Evolutionary conservation across 2,329 filamentous ascomycete species (phyloP).

Genomic region (Hirsutella minnesotensis): DNA sequence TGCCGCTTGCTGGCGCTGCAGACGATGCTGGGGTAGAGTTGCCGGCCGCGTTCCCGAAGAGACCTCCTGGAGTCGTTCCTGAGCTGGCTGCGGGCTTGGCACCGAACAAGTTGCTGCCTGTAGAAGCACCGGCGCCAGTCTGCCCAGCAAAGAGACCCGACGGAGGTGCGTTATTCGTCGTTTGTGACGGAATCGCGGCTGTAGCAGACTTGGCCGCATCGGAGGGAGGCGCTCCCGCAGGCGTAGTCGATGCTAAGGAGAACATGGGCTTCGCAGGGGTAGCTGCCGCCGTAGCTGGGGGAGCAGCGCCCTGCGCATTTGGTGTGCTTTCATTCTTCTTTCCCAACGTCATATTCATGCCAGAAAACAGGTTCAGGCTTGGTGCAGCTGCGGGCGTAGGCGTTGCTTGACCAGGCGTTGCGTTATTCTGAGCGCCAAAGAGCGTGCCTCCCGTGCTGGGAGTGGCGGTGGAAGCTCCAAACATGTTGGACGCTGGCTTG

Average conservation of each 20-base stretch:
- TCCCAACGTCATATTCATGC: constrained; percentile 17
- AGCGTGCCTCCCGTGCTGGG: constrained; percentile 4
- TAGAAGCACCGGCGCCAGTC: constrained; percentile 14
- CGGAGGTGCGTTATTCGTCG: constrained; percentile 9
- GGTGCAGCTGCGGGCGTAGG: constrained; percentile 15
- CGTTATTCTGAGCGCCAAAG: constrained; percentile 6
- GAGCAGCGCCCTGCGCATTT: constrained; percentile 7
- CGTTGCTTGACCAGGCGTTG: constrained; percentile 9
- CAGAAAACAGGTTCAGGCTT: constrained; percentile 18
- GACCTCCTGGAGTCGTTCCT: constrained; percentile 9
- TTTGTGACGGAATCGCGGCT: constrained; percentile 4
- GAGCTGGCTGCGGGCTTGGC: constrained; percentile 12
- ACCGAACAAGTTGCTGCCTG: constrained; percentile 5
- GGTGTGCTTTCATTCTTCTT: constrained; percentile 5
- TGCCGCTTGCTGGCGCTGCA: constrained; percentile 12
- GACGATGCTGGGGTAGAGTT: constrained; percentile 9
- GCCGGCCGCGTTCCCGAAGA: constrained; percentile 14
- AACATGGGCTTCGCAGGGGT: constrained; percentile 35
- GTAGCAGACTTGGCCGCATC: constrained; percentile 18
- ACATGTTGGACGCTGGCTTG: constrained; percentile 15
- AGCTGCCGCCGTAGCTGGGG: constrained; percentile 15
- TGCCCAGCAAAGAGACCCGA: constrained; percentile 17
- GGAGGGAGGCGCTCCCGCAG: constrained; percentile 38
- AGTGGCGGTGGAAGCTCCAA: constrained; percentile 8
- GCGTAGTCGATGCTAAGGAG: constrained; percentile 31